phyloP scores from a whole-genome alignment of 2,329 filamentous ascomycete species.

The Penicillium italicum region DNA sequence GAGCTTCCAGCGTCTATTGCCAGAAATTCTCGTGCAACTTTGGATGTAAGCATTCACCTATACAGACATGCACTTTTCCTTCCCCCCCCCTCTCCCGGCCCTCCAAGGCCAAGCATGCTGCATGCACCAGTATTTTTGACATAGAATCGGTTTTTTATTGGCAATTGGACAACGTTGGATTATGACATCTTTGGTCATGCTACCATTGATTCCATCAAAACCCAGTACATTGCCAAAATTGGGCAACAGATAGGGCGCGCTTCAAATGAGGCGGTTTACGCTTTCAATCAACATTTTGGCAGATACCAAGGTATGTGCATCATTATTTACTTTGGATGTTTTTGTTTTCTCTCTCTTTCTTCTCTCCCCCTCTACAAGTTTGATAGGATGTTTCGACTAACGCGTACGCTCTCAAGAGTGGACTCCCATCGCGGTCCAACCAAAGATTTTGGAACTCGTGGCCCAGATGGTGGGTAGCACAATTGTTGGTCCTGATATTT shows the following conservation, averaged over 20 bases:
- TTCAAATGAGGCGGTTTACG: neutral
- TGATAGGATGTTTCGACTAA: too few species aligned
- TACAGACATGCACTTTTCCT: neutral
- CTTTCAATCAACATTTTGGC: neutral
- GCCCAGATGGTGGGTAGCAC: neutral
- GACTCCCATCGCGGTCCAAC: neutral
- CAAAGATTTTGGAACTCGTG: neutral
- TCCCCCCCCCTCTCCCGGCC: too few species aligned
- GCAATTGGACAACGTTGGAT: neutral
- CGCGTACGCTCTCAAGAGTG: neutral
- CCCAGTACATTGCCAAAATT: neutral
- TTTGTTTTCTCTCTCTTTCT: too few species aligned
- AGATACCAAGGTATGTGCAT: neutral
- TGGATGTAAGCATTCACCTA: neutral
- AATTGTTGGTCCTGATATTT: neutral
- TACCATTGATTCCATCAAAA: neutral
- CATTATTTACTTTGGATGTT: too few species aligned
- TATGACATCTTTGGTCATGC: neutral
- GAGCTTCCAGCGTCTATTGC: neutral
- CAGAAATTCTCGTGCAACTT: neutral
- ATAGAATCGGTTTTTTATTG: neutral
- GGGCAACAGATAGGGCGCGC: neutral
- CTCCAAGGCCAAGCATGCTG: too few species aligned
- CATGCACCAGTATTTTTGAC: neutral
- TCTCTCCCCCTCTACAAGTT: too few species aligned